These are phyloP conservation scores for Vitis labrusca DNA, from an alignment of 164 flowering plant species.

Conservation along the genomic window DNA sequence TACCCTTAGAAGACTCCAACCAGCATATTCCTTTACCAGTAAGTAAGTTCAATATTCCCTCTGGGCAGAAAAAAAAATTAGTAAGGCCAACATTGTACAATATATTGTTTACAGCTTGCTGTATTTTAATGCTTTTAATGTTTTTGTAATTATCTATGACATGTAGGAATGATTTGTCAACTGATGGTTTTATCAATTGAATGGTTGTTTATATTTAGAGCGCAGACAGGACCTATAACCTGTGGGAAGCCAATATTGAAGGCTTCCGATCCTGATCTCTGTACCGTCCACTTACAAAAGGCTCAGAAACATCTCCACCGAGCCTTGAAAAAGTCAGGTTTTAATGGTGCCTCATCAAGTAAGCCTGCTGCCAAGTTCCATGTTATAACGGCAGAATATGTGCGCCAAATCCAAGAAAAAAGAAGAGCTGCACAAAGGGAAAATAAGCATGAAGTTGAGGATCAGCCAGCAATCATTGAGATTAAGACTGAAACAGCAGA, in stretches of 20 bases:
- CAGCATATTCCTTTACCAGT: too few species aligned
- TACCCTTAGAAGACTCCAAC: too few species aligned
- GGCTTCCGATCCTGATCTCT: constrained; percentile 58
- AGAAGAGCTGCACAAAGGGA: constrained; percentile 46
- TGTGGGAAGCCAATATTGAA: constrained; percentile 73
- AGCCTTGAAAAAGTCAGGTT: constrained; percentile 77
- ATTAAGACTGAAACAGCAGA: constrained; percentile 35
- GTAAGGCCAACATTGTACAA: too few species aligned
- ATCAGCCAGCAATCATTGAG: constrained; percentile 25
- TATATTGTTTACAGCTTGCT: too few species aligned
- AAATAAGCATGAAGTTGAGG: constrained; percentile 9
- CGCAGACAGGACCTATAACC: constrained; percentile 43
- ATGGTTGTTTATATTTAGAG: constrained; percentile 37
- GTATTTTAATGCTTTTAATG: background rate
- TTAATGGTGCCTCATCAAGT: constrained; percentile 53
- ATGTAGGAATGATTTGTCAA: background rate
- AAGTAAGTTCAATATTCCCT: too few species aligned
- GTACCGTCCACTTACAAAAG: constrained; percentile 57
- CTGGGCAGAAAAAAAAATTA: too few species aligned
- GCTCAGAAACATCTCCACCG: constrained; percentile 53
- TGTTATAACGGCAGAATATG: constrained; percentile 69
- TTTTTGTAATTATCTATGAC: background rate
- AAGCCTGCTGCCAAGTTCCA: constrained; percentile 74
- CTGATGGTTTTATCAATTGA: background rate
- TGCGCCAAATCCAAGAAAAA: constrained; percentile 62